Percentiles rank a stretch among this genome's conserved stretches.
Evolutionary conservation across 2,329 filamentous ascomycete genomes (phyloP).

Genomic region (Ophiosphaerella herpotricha): DNA sequence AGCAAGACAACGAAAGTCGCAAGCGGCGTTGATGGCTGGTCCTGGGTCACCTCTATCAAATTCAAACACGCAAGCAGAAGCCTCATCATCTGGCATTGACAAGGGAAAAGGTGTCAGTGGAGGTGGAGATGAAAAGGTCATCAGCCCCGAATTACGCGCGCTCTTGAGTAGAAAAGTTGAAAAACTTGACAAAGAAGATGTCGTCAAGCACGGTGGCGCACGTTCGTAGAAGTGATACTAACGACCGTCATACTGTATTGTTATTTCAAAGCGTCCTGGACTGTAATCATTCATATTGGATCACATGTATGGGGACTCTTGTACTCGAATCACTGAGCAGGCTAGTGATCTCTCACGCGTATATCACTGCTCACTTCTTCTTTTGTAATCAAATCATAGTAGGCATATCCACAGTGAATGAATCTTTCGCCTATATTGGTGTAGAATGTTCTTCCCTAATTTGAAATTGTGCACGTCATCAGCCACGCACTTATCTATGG

Average conservation of each 20-base stretch:
- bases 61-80: slow-evolving; percentile 19
- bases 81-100: slow-evolving; percentile 34
- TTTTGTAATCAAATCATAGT: slow-evolving; percentile 2
- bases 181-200: slow-evolving; percentile 53
- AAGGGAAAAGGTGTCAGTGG: slow-evolving; percentile 42
- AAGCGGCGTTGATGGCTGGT: slow-evolving; percentile 37
- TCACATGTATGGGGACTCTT: slow-evolving; percentile 1
- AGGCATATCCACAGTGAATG: not conserved
- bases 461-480: not conserved
- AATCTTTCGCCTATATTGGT: not conserved
- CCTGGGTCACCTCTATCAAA: slow-evolving; percentile 26
- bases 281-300: not conserved
- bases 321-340: not conserved
- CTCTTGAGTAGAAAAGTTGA: slow-evolving; percentile 66
- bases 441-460: slow-evolving; percentile 1
- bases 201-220: slow-evolving; percentile 40
- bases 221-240: slow-evolving; percentile 4
- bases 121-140: slow-evolving; percentile 54
- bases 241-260: not conserved
- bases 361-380: slow-evolving; percentile 7
- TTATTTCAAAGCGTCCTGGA: slow-evolving; percentile 7
- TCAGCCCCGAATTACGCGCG: slow-evolving; percentile 66
- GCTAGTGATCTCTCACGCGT: not conserved
- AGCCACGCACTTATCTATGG: not conserved
- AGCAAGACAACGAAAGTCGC: slow-evolving; percentile 55